These are phyloP conservation scores for Trichoderma endophyticum DNA, from an alignment of 2,329 filamentous ascomycete species.

Conservation along the genomic window DNA sequence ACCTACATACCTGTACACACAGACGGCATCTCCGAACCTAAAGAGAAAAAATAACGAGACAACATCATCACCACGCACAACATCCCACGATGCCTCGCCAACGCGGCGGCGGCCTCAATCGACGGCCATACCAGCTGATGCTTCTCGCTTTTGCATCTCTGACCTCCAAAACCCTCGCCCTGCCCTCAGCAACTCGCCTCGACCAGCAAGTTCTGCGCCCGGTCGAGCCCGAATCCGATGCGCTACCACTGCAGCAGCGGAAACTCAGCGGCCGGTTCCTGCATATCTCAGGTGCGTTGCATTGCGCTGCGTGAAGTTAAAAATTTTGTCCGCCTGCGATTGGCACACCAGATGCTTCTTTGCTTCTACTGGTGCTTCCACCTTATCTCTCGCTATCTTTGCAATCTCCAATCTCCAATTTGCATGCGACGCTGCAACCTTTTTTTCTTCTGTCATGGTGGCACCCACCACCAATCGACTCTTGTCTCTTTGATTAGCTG, in stretches of 20 bases:
- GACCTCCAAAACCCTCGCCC: background rate
- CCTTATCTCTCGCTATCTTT: background rate
- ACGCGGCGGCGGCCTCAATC: background rate
- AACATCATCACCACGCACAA: background rate
- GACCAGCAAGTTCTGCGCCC: conserved; percentile 10
- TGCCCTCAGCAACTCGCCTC: background rate
- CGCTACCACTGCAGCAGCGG: conserved; percentile 27
- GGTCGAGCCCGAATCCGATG: background rate
- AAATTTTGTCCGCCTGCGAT: background rate
- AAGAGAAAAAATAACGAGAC: background rate
- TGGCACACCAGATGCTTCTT: background rate
- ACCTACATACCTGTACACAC: background rate
- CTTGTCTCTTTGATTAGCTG: background rate
- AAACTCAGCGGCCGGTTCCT: conserved; percentile 73
- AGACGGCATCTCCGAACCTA: background rate
- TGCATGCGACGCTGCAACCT: conserved; percentile 1
- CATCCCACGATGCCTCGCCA: conserved; percentile 8
- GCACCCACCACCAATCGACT: background rate
- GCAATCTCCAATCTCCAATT: background rate
- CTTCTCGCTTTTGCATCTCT: background rate
- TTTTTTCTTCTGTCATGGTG: background rate
- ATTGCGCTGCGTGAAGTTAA: background rate
- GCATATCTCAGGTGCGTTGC: conserved; percentile 74
- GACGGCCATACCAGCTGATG: background rate
- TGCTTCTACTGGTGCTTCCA: background rate